Percentiles rank a stretch among this genome's conserved stretches.
Evolutionary conservation across 1,139 yeast species (phyloP).

Genomic region (Candida tropicalis): DNA sequence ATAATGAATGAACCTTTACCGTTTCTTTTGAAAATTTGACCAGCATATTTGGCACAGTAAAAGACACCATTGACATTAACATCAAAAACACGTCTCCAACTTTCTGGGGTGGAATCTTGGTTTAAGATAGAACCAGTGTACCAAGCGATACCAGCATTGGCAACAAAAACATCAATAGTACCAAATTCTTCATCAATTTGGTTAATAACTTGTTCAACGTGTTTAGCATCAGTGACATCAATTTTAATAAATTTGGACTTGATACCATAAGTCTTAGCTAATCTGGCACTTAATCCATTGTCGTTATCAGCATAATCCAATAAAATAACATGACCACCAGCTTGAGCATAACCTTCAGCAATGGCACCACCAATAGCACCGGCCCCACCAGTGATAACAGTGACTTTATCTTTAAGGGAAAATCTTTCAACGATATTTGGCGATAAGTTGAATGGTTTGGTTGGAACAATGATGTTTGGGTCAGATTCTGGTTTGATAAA

Average conservation of each 20-base stretch:
- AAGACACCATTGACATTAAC: conserved; percentile 60
- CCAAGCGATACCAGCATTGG: conserved; percentile 91
- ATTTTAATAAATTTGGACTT: conserved; percentile 67
- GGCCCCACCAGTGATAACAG: conserved; percentile 81
- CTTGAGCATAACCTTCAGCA: conserved; percentile 81
- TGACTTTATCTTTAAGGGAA: conserved; percentile 73
- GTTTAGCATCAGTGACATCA: conserved; percentile 59
- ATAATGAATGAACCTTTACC: conserved; percentile 58
- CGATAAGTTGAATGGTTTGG: conserved; percentile 27
- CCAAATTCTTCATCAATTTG: conserved; percentile 66
- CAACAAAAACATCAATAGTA: conserved; percentile 76
- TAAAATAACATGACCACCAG: conserved; percentile 82
- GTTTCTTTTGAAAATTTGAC: conserved; percentile 49
- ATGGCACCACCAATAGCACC: conserved; percentile 80
- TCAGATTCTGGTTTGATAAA: conserved; percentile 28
- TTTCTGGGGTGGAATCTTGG: conserved; percentile 43
- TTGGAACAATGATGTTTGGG: conserved; percentile 23
- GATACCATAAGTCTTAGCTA: conserved; percentile 60
- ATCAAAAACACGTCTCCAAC: conserved; percentile 53
- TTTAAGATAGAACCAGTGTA: conserved; percentile 70
- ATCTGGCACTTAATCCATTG: conserved; percentile 45
- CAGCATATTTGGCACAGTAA: conserved; percentile 60
- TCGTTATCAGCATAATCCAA: conserved; percentile 58
- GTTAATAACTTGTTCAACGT: conserved; percentile 55
- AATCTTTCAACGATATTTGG: conserved; percentile 48